Percentiles rank a stretch among this genome's conserved stretches.
phyloP scores from a whole-genome alignment of 2,329 filamentous ascomycete genomes.

The Cercospora sojina region DNA sequence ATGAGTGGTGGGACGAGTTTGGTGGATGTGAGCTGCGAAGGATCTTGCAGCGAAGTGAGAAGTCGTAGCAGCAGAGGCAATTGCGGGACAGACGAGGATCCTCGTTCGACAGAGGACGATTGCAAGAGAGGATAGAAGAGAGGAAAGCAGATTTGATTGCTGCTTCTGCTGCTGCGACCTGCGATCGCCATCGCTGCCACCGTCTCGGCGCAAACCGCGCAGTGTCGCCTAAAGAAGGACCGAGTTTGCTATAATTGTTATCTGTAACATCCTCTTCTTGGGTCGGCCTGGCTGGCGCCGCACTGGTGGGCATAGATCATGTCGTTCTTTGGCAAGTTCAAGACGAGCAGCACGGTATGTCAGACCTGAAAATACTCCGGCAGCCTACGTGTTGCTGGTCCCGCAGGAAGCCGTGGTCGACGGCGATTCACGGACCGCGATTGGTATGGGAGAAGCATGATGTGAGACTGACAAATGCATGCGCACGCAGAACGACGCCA shows the following conservation, averaged over 20 bases:
- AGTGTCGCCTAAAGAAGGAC: background rate
- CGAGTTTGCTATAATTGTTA: background rate
- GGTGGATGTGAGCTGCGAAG: constrained; percentile 17
- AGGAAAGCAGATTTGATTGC: background rate
- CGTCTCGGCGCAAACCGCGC: background rate
- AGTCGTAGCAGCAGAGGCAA: background rate
- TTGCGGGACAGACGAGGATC: constrained; percentile 10
- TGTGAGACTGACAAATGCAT: constrained; percentile 22
- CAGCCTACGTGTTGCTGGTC: background rate
- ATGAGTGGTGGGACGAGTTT: constrained; percentile 16
- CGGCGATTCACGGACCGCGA: background rate
- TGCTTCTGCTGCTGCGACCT: constrained; percentile 3
- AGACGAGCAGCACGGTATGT: constrained; percentile 39
- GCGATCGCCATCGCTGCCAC: background rate
- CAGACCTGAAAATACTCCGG: background rate
- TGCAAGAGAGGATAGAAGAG: background rate
- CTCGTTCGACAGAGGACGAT: background rate
- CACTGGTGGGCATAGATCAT: constrained; percentile 37
- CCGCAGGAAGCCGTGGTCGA: background rate
- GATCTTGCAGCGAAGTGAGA: constrained; percentile 4
- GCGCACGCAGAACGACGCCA: constrained; percentile 46
- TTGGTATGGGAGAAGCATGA: constrained; percentile 9
- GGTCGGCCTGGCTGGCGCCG: background rate
- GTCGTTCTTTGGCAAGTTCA: constrained; percentile 57
- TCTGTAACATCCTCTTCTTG: background rate